phyloP scores from a whole-genome alignment of 2,329 filamentous ascomycete genomes.

The Ustulina deusta region DNA sequence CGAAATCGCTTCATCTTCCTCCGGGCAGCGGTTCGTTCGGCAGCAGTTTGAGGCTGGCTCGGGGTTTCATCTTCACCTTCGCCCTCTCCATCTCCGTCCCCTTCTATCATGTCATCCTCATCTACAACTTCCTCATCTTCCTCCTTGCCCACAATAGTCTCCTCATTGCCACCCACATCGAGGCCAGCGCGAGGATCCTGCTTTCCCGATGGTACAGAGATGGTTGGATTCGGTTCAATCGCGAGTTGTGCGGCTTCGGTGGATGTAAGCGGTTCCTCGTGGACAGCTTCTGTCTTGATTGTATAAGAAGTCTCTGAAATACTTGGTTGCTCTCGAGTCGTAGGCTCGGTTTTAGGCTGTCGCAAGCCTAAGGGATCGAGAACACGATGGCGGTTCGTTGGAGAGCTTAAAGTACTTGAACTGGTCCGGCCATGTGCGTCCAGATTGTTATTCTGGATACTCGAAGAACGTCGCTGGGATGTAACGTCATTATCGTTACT shows the following conservation, averaged over 20 bases:
- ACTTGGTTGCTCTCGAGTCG: slow-evolving; percentile 53
- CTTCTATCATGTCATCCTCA: slow-evolving; percentile 67
- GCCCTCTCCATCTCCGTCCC: slow-evolving; percentile 54
- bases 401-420: slow-evolving; percentile 48
- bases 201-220: slow-evolving; percentile 55
- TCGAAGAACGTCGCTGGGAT: slow-evolving; percentile 54
- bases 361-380: slow-evolving; percentile 58
- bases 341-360: slow-evolving; percentile 56
- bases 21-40: slow-evolving; percentile 63
- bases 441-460: slow-evolving; percentile 60
- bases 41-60: slow-evolving; percentile 50
- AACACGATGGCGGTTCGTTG: slow-evolving; percentile 53
- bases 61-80: slow-evolving; percentile 72
- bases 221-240: slow-evolving; percentile 56
- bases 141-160: slow-evolving; percentile 58
- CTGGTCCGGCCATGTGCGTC: slow-evolving; percentile 72
- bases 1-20: slow-evolving; percentile 84
- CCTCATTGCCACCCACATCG: slow-evolving; percentile 54
- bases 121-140: slow-evolving; percentile 66
- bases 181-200: slow-evolving; percentile 52
- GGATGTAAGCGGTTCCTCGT: slow-evolving; percentile 57
- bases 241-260: slow-evolving; percentile 56
- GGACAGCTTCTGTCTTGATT: slow-evolving; percentile 54
- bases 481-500: slow-evolving; percentile 52
- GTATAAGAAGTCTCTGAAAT: slow-evolving; percentile 51